A percentile compares a stretch with the other conserved stretches of the same genome.
These are phyloP conservation scores for Sugiyamaella paludigena DNA, from an alignment of 1,139 yeast species.

Conservation along the genomic window DNA sequence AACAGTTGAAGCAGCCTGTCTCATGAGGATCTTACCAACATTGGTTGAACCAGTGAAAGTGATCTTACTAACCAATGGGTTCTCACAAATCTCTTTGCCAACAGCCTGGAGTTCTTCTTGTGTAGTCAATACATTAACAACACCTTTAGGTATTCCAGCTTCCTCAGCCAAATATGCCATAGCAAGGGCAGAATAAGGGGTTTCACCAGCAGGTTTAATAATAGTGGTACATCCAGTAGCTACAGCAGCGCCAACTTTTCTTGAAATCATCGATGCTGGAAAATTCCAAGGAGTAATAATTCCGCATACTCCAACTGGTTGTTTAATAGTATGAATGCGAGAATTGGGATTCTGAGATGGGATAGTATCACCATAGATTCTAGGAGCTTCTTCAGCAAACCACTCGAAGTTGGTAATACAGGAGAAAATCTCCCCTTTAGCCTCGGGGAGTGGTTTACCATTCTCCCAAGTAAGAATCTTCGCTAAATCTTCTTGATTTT, in stretches of 20 bases:
- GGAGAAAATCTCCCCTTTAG: constrained; percentile 70
- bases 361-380: constrained; percentile 69
- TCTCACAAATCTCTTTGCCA: constrained; percentile 70
- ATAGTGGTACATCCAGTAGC: constrained; percentile 94
- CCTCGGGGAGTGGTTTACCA: constrained; percentile 77
- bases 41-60: constrained; percentile 90
- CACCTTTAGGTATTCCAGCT: constrained; percentile 90
- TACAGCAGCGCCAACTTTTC: constrained; percentile 86
- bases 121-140: constrained; percentile 65
- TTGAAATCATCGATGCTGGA: constrained; percentile 90
- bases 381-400: constrained; percentile 84
- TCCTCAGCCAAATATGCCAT: constrained; percentile 66
- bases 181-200: constrained; percentile 85
- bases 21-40: constrained; percentile 78
- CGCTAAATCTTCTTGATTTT: constrained; percentile 72
- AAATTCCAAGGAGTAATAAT: constrained; percentile 95
- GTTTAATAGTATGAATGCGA: constrained; percentile 65
- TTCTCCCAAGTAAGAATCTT: constrained; percentile 72
- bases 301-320: constrained; percentile 90
- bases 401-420: constrained; percentile 83
- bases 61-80: constrained; percentile 65
- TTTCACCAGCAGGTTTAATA: constrained; percentile 85
- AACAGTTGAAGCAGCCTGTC: constrained; percentile 70
- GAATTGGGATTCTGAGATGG: constrained; percentile 57
- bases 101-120: constrained; percentile 49